These are phyloP conservation scores for Tolypocladium capitatum DNA, from an alignment of 2,329 filamentous ascomycete species.

Conservation along the genomic window DNA sequence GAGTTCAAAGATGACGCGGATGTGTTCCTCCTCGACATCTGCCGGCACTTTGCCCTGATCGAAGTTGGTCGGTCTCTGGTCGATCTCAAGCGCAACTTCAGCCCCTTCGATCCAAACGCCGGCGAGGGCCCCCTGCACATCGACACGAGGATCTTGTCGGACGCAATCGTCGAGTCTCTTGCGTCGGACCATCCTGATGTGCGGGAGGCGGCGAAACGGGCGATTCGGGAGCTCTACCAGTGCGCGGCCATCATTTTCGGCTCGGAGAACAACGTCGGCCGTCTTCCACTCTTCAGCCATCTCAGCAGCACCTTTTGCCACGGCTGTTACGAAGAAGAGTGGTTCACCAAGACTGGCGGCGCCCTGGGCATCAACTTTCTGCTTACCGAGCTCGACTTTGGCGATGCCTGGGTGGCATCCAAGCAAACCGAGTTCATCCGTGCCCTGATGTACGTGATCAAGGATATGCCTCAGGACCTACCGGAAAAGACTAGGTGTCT, in stretches of 20 bases:
- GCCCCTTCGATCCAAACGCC: slow-evolving; percentile 69
- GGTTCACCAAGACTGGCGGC: slow-evolving; percentile 94
- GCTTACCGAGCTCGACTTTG: slow-evolving; percentile 71
- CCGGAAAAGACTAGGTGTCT: slow-evolving; percentile 77
- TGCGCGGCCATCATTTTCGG: slow-evolving; percentile 70
- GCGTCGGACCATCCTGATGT: slow-evolving; percentile 73
- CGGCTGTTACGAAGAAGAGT: slow-evolving; percentile 93
- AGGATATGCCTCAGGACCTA: slow-evolving; percentile 91
- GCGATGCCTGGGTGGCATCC: slow-evolving; percentile 67
- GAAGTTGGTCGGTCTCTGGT: slow-evolving; percentile 80
- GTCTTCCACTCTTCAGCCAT: slow-evolving; percentile 72
- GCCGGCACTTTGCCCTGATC: slow-evolving; percentile 78
- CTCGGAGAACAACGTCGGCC: slow-evolving; percentile 54
- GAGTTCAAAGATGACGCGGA: slow-evolving; percentile 68
- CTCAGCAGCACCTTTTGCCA: slow-evolving; percentile 79
- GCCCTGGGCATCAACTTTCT: slow-evolving; percentile 81
- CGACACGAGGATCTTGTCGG: slow-evolving; percentile 74
- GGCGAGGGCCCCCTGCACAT: slow-evolving; percentile 81
- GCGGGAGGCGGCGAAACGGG: slow-evolving; percentile 67
- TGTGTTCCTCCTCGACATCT: slow-evolving; percentile 64
- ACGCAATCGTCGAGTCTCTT: slow-evolving; percentile 80
- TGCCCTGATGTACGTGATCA: slow-evolving; percentile 92
- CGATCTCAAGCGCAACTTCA: slow-evolving; percentile 61
- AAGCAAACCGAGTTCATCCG: slow-evolving; percentile 81
- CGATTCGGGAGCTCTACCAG: slow-evolving; percentile 66